Percentiles rank a stretch among this genome's conserved stretches.
phyloP scores from a whole-genome alignment of 345 rosid species.

The Ceriops zippeliana region DNA sequence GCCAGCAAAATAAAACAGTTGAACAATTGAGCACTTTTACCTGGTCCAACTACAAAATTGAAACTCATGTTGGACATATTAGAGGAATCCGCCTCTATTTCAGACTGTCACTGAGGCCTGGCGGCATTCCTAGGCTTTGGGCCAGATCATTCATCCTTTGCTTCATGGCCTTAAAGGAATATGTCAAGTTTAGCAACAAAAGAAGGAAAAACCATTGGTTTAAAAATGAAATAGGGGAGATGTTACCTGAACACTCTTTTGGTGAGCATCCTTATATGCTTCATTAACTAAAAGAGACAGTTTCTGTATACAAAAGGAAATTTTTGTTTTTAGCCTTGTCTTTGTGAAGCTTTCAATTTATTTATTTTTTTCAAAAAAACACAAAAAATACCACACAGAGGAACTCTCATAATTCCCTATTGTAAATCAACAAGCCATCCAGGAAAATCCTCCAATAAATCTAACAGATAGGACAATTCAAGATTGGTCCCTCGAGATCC shows the following conservation, averaged over 20 bases:
- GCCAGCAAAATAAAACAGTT: neutral
- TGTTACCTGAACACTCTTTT: slow-evolving; percentile 75
- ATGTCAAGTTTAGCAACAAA: slow-evolving; percentile 11
- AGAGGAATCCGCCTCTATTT: slow-evolving; percentile 38
- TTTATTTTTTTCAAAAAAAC: too few species aligned
- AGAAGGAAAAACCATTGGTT: neutral
- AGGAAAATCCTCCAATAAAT: too few species aligned
- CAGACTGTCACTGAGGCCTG: slow-evolving; percentile 59
- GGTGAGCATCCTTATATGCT: slow-evolving; percentile 92
- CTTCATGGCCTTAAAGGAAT: slow-evolving; percentile 68
- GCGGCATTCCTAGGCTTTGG: slow-evolving; percentile 93
- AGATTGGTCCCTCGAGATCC: too few species aligned
- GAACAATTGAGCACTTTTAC: slow-evolving; percentile 11
- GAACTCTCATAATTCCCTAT: too few species aligned
- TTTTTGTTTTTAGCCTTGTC: neutral
- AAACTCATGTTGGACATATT: slow-evolving; percentile 1
- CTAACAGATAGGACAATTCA: too few species aligned
- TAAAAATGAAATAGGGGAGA: neutral
- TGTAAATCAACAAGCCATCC: too few species aligned
- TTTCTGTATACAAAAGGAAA: slow-evolving; percentile 46
- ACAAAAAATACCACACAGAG: too few species aligned
- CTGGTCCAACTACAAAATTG: slow-evolving; percentile 28
- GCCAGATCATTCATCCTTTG: slow-evolving; percentile 89
- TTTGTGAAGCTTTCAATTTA: too few species aligned
- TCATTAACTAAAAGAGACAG: slow-evolving; percentile 71